Evolutionary conservation across 2,329 filamentous ascomycete genomes (phyloP).

Genomic region (Atkinsonella texensis): DNA sequence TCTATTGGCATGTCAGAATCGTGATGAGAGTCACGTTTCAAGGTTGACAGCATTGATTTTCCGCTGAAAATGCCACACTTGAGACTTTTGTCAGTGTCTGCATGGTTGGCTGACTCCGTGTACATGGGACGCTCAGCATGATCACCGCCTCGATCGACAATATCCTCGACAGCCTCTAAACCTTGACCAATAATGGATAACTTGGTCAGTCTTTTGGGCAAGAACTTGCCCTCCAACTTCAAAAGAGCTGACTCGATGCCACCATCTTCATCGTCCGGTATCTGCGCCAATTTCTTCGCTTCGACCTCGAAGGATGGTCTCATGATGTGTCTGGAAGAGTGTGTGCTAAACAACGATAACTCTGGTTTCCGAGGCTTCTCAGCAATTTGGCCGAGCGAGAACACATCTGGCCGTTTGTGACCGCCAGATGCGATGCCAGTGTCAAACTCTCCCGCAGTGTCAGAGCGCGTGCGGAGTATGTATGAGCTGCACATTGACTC

Average conservation of each 20-base stretch:
- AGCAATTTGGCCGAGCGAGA: conserved; percentile 47
- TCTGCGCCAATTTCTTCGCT: conserved; percentile 73
- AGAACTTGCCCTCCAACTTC: conserved; percentile 80
- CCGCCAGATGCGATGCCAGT: conserved; percentile 10
- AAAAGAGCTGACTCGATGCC: conserved; percentile 84
- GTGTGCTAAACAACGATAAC: conserved; percentile 47
- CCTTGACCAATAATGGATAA: conserved; percentile 19
- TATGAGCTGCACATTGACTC: conserved; percentile 50
- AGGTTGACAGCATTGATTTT: conserved; percentile 3
- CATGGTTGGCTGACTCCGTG: too few species aligned
- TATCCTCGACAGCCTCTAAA: conserved; percentile 3
- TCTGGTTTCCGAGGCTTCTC: conserved; percentile 34
- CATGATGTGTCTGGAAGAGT: conserved; percentile 51
- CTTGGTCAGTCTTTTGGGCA: conserved; percentile 36
- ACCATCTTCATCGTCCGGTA: conserved; percentile 71
- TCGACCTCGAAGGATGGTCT: conserved; percentile 77
- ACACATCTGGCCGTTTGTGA: conserved; percentile 29
- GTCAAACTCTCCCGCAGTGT: conserved; percentile 15
- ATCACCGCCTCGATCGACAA: not conserved
- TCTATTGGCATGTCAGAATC: conserved; percentile 7
- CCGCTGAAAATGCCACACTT: not conserved
- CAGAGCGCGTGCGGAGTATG: conserved; percentile 28
- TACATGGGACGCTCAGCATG: not conserved
- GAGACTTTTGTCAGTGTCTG: not conserved
- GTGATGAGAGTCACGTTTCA: not conserved